Conservation (phyloP, 768 basidiomycete species). For the Lentinula boryana region DNA sequence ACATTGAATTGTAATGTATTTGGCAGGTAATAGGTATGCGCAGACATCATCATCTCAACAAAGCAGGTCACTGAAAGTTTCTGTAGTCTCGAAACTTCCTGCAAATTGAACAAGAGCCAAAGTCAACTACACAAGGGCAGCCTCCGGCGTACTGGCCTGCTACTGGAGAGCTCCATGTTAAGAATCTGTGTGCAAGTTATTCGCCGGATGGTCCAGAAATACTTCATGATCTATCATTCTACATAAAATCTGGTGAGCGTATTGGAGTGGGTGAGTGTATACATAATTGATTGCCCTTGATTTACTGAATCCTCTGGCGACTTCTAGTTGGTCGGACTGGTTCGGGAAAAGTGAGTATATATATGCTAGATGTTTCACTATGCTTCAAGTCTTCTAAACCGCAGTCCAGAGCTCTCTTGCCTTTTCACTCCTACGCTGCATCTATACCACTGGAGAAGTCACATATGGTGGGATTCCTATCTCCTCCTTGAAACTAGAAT, state of each 20-base stretch:
- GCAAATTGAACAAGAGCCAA: conserved; percentile 42
- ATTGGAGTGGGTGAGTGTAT: conserved; percentile 29
- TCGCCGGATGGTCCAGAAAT: conserved; percentile 37
- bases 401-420: conserved; percentile 32
- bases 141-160: conserved; percentile 52
- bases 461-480: conserved; percentile 37
- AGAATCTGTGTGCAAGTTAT: conserved; percentile 37
- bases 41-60: conserved; percentile 11
- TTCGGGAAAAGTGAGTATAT: conserved; percentile 41
- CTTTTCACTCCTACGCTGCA: conserved; percentile 42
- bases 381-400: neutral
- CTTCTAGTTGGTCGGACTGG: conserved; percentile 52
- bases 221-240: conserved; percentile 36
- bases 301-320: neutral
- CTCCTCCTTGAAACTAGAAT: conserved; percentile 34
- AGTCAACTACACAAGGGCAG: conserved; percentile 22
- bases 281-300: neutral
- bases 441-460: conserved; percentile 39
- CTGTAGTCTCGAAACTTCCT: conserved; percentile 27
- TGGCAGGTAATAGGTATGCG: conserved; percentile 9
- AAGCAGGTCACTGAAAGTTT: neutral
- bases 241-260: conserved; percentile 39
- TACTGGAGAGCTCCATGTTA: conserved; percentile 35
- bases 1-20: neutral
- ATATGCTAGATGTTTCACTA: neutral